phyloP scores from a whole-genome alignment of 2,329 filamentous ascomycete genomes.

The Talaromyces atroroseus region DNA sequence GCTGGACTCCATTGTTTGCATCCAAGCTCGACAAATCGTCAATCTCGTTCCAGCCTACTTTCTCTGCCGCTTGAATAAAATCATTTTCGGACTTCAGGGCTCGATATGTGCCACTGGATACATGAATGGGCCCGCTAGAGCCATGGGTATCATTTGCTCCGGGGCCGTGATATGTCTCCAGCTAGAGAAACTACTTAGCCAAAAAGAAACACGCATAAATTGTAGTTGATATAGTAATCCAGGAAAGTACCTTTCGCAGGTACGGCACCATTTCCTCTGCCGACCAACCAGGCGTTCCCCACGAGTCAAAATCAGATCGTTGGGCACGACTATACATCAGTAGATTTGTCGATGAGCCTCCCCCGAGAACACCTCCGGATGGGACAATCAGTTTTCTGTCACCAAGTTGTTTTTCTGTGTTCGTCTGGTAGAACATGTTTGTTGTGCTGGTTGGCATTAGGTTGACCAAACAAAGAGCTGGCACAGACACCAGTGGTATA shows the following conservation, averaged over 20 bases:
- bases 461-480: too few relatives aligned
- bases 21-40: slow-evolving; percentile 2
- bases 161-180: slow-evolving; percentile 8
- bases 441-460: too few relatives aligned
- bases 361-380: too few relatives aligned
- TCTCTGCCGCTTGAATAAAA: slow-evolving; percentile 2
- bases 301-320: too few relatives aligned
- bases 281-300: too few relatives aligned
- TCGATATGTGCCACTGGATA: slow-evolving; percentile 1
- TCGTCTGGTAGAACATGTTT: too few relatives aligned
- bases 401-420: too few relatives aligned
- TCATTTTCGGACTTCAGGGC: background rate
- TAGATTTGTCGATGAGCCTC: too few relatives aligned
- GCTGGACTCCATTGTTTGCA: slow-evolving; percentile 6
- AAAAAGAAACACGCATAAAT: too few relatives aligned
- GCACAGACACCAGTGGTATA: too few relatives aligned
- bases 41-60: background rate
- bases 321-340: too few relatives aligned
- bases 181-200: background rate
- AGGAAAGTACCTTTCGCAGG: background rate
- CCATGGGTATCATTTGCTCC: slow-evolving; percentile 4
- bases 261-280: slow-evolving; percentile 7
- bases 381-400: too few relatives aligned
- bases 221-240: background rate
- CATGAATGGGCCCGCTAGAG: background rate